Conservation (phyloP, 2,329 filamentous ascomycete genomes). For the Epichloe gansuensis region DNA sequence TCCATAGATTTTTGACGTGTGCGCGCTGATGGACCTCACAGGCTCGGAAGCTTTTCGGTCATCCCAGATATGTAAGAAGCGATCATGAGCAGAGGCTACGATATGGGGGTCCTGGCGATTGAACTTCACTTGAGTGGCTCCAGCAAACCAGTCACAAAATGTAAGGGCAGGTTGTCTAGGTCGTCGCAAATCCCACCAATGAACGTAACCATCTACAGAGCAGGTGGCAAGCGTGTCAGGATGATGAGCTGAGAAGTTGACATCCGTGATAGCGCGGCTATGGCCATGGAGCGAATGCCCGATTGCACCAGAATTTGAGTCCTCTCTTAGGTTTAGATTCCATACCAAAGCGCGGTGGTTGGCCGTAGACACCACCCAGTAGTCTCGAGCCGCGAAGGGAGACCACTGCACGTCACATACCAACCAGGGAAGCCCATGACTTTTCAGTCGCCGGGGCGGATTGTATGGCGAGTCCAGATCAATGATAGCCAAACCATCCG, state of each 20-base stretch:
- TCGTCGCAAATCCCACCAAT: slow-evolving; percentile 77
- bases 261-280: slow-evolving; percentile 82
- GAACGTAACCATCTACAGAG: slow-evolving; percentile 83
- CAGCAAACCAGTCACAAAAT: slow-evolving; percentile 87
- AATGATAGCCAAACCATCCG: slow-evolving; percentile 79
- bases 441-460: slow-evolving; percentile 66
- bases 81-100: slow-evolving; percentile 81
- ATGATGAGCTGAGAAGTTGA: slow-evolving; percentile 91
- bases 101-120: slow-evolving; percentile 79
- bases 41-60: slow-evolving; percentile 66
- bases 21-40: slow-evolving; percentile 72
- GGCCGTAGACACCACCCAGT: slow-evolving; percentile 88
- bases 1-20: slow-evolving; percentile 88
- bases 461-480: slow-evolving; percentile 84
- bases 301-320: slow-evolving; percentile 57
- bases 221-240: slow-evolving; percentile 83
- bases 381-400: slow-evolving; percentile 76
- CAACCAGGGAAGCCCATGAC: slow-evolving; percentile 82
- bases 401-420: slow-evolving; percentile 97
- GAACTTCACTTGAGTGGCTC: slow-evolving; percentile 91
- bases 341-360: slow-evolving; percentile 91
- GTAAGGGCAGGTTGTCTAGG: slow-evolving; percentile 62
- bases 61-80: slow-evolving; percentile 82
- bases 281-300: slow-evolving; percentile 78
- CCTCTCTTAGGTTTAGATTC: slow-evolving; percentile 73